Evolutionary conservation across 768 basidiomycete genomes (phyloP).

Genomic region (Cantharellus anzutake): DNA sequence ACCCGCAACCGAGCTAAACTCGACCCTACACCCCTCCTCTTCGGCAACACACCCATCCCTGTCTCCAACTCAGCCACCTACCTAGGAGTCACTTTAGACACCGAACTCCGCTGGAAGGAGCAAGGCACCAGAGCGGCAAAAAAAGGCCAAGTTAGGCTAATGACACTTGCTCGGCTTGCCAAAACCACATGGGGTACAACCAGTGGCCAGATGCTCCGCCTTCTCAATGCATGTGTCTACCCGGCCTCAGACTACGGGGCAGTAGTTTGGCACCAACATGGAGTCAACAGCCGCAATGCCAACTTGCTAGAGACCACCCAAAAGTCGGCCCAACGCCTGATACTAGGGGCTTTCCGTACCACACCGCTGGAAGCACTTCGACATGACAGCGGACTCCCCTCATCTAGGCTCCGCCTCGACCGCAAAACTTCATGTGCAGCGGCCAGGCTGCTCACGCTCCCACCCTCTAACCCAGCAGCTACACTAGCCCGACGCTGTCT

Average conservation of each 20-base stretch:
- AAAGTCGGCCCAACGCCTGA: background rate
- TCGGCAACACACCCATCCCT: background rate
- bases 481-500: background rate
- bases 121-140: background rate
- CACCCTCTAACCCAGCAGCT: background rate
- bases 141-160: background rate
- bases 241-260: background rate
- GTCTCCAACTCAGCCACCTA: background rate
- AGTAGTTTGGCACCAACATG: constrained; percentile 1
- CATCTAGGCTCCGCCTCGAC: background rate
- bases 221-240: background rate
- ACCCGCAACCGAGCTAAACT: background rate
- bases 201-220: background rate
- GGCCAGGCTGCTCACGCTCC: background rate
- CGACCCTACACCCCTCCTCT: background rate
- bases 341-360: constrained; percentile 5
- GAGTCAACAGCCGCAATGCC: background rate
- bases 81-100: constrained; percentile 3
- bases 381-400: background rate
- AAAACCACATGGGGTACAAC: constrained; percentile 5
- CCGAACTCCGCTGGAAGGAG: background rate
- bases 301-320: background rate
- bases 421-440: background rate
- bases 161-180: constrained; percentile 1
- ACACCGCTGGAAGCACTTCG: constrained; percentile 1